phyloP scores from a whole-genome alignment of 352 stramenopile genomes.

The Phytophthora capsici region DNA sequence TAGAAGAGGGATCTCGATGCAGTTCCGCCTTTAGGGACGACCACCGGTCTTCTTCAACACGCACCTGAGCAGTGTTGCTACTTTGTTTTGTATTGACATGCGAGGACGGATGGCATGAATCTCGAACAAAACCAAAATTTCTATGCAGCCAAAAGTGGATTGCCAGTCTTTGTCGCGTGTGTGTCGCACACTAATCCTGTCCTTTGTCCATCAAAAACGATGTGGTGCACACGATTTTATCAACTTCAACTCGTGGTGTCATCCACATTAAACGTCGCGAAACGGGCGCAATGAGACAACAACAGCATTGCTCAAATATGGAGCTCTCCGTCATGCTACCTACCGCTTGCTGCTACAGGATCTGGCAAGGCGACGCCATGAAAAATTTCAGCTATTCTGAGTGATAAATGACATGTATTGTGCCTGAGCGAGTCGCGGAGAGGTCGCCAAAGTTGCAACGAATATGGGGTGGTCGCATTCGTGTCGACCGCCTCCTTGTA shows the following conservation, averaged over 20 bases:
- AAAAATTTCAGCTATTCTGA: slow-evolving; percentile 11
- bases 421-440: neutral
- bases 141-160: slow-evolving; percentile 11
- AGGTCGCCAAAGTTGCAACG: too few relatives aligned
- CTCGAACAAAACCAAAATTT: slow-evolving; percentile 6
- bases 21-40: slow-evolving; percentile 4
- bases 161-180: slow-evolving; percentile 17
- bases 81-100: slow-evolving; percentile 17
- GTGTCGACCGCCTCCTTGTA: too few relatives aligned
- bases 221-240: slow-evolving; percentile 7
- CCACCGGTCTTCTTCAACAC: slow-evolving; percentile 19
- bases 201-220: slow-evolving; percentile 4
- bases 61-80: neutral
- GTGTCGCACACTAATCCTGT: slow-evolving; percentile 17
- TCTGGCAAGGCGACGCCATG: neutral
- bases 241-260: slow-evolving; percentile 32
- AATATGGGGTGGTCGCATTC: too few relatives aligned
- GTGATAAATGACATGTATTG: too few relatives aligned
- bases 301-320: neutral
- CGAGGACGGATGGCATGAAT: slow-evolving; percentile 20
- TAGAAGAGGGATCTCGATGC: neutral
- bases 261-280: slow-evolving; percentile 9
- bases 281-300: slow-evolving; percentile 22
- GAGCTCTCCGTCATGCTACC: neutral
- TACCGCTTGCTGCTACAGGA: neutral